A percentile compares a stretch with the other conserved stretches of the same genome.
These are phyloP conservation scores for Hypoxylon rickii DNA, from an alignment of 495 filamentous ascomycete genomes.

Conservation along the genomic window DNA sequence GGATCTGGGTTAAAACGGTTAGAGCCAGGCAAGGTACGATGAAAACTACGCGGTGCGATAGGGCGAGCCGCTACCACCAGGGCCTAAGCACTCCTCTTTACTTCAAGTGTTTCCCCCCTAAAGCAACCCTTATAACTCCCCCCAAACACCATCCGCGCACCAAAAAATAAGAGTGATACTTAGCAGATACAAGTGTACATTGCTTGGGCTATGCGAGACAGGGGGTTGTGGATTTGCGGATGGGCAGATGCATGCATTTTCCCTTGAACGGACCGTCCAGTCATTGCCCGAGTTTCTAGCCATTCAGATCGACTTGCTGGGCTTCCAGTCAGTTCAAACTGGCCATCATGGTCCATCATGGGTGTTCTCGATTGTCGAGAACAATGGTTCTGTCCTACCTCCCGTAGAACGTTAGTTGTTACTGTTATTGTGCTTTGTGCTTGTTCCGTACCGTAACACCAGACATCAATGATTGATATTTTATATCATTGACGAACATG, in stretches of 20 bases:
- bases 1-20: background rate
- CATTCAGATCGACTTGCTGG: conserved; percentile 7
- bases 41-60: background rate
- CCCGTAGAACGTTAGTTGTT: background rate
- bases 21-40: background rate
- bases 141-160: no score
- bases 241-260: conserved; percentile 44
- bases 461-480: no score
- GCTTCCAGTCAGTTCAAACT: background rate
- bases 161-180: conserved; percentile 5
- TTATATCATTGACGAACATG: no score
- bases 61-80: background rate
- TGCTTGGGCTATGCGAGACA: conserved; percentile 38
- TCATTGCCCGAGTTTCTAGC: conserved; percentile 2
- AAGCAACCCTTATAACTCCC: no score
- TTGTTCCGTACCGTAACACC: no score
- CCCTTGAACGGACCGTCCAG: conserved; percentile 27
- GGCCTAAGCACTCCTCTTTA: background rate
- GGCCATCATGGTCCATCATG: no score
- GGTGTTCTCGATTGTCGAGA: conserved; percentile 8
- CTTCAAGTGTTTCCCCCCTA: no score
- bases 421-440: background rate
- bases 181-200: conserved; percentile 19
- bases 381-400: conserved; percentile 1
- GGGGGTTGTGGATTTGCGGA: conserved; percentile 49